These are phyloP conservation scores for Lactuca saligna DNA, from an alignment of 129 eudicot species.

Conservation along the genomic window DNA sequence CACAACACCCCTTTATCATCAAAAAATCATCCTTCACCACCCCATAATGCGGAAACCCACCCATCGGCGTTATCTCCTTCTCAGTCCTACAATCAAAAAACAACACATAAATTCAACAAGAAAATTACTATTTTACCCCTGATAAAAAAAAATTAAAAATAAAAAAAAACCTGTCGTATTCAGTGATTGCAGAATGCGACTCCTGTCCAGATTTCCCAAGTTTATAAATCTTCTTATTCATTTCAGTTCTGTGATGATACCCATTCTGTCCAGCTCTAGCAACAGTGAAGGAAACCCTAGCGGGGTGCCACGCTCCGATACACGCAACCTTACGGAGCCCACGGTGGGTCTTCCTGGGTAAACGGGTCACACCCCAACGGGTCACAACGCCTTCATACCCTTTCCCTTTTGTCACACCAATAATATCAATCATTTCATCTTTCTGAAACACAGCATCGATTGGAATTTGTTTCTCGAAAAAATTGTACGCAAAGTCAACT, in stretches of 20 bases:
- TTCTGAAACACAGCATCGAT: slow-evolving; percentile 62
- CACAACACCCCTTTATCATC: slow-evolving; percentile 72
- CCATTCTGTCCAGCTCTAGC: slow-evolving; percentile 77
- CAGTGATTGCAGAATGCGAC: slow-evolving; percentile 49
- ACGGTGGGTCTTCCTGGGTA: slow-evolving; percentile 71
- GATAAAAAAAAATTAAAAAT: background rate
- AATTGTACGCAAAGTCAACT: slow-evolving; percentile 51
- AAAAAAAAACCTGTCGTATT: slow-evolving; percentile 48
- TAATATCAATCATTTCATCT: slow-evolving; percentile 69
- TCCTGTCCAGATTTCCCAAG: slow-evolving; percentile 61
- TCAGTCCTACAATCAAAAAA: slow-evolving; percentile 43
- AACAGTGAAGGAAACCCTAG: slow-evolving; percentile 66
- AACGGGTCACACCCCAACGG: slow-evolving; percentile 76
- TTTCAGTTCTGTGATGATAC: slow-evolving; percentile 62
- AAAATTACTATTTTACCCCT: too few species aligned
- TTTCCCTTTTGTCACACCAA: slow-evolving; percentile 68
- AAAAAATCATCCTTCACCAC: slow-evolving; percentile 62
- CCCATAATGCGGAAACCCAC: slow-evolving; percentile 68
- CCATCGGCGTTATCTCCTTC: slow-evolving; percentile 69
- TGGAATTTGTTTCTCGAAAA: slow-evolving; percentile 60
- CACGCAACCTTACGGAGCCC: slow-evolving; percentile 78
- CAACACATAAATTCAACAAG: background rate
- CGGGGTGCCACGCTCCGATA: slow-evolving; percentile 70
- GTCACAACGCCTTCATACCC: slow-evolving; percentile 72
- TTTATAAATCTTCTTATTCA: slow-evolving; percentile 68